These are phyloP conservation scores for Penicillium atrosanguineum DNA, from an alignment of 495 filamentous ascomycete species.

Conservation along the genomic window DNA sequence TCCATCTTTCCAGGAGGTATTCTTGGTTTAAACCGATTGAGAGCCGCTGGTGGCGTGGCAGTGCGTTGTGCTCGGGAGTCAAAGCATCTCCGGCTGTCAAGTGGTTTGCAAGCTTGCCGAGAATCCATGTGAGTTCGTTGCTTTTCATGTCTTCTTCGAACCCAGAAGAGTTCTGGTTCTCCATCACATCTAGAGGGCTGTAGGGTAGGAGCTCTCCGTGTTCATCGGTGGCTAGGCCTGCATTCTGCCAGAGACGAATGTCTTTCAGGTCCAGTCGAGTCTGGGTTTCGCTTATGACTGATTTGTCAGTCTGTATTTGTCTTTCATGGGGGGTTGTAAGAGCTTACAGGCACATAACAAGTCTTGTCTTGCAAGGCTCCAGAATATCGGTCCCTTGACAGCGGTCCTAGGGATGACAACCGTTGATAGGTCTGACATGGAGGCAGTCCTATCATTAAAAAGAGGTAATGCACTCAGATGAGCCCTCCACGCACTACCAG, in stretches of 20 bases:
- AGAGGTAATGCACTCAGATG: slow-evolving; percentile 22
- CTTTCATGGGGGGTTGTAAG: neutral
- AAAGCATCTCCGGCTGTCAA: slow-evolving; percentile 17
- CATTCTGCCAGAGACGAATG: slow-evolving; percentile 21
- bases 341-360: slow-evolving; percentile 22
- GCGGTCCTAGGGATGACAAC: slow-evolving; percentile 12
- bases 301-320: neutral
- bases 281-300: slow-evolving; percentile 19
- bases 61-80: slow-evolving; percentile 3
- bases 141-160: slow-evolving; percentile 17
- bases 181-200: slow-evolving; percentile 2
- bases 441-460: slow-evolving; percentile 3
- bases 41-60: slow-evolving; percentile 12
- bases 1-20: slow-evolving; percentile 17
- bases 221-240: slow-evolving; percentile 15
- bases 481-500: slow-evolving; percentile 22
- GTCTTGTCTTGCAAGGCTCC: slow-evolving; percentile 23
- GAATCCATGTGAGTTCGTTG: slow-evolving; percentile 22
- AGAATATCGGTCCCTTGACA: slow-evolving; percentile 20
- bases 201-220: slow-evolving; percentile 10
- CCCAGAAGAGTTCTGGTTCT: slow-evolving; percentile 5
- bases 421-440: slow-evolving; percentile 4
- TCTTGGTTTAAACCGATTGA: slow-evolving; percentile 17
- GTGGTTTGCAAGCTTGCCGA: slow-evolving; percentile 22
- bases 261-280: slow-evolving; percentile 22